Evolutionary conservation across 2,329 filamentous ascomycete genomes (phyloP).

Genomic region (Verticillium longisporum): DNA sequence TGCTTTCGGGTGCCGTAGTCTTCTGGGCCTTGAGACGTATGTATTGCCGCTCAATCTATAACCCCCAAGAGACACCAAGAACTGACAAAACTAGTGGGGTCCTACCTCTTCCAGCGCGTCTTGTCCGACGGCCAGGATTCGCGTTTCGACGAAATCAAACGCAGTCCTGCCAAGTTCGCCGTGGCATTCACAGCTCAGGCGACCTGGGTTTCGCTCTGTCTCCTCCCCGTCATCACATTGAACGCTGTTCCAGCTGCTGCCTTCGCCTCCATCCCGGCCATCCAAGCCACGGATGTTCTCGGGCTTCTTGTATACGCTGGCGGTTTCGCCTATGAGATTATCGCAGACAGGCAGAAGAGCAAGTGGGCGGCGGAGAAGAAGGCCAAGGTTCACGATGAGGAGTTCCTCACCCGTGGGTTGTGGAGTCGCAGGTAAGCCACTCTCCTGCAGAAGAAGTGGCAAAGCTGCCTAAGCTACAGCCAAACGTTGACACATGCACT

Average conservation of each 20-base stretch:
- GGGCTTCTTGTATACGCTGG: constrained; percentile 51
- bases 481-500: not conserved
- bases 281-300: constrained; percentile 46
- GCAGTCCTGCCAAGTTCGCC: constrained; percentile 25
- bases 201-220: constrained; percentile 60
- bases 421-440: constrained; percentile 46
- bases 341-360: constrained; percentile 58
- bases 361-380: constrained; percentile 55
- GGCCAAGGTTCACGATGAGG: constrained; percentile 59
- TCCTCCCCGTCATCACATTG: constrained; percentile 57
- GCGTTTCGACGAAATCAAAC: constrained; percentile 35
- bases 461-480: not conserved
- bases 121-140: constrained; percentile 51
- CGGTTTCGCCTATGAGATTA: constrained; percentile 54
- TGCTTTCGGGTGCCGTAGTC: constrained; percentile 28
- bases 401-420: constrained; percentile 57
- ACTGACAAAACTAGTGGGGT: constrained; percentile 41
- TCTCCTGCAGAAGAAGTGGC: not conserved
- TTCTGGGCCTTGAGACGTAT: constrained; percentile 56
- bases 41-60: constrained; percentile 13
- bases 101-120: constrained; percentile 57
- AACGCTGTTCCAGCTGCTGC: constrained; percentile 53
- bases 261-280: constrained; percentile 38
- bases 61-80: not conserved
- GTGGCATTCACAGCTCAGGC: constrained; percentile 47